Percentiles rank a stretch among this genome's conserved stretches.
These are phyloP conservation scores for Aureobasidium sp. DNA, from an alignment of 2,329 filamentous ascomycete genomes.

Conservation along the genomic window DNA sequence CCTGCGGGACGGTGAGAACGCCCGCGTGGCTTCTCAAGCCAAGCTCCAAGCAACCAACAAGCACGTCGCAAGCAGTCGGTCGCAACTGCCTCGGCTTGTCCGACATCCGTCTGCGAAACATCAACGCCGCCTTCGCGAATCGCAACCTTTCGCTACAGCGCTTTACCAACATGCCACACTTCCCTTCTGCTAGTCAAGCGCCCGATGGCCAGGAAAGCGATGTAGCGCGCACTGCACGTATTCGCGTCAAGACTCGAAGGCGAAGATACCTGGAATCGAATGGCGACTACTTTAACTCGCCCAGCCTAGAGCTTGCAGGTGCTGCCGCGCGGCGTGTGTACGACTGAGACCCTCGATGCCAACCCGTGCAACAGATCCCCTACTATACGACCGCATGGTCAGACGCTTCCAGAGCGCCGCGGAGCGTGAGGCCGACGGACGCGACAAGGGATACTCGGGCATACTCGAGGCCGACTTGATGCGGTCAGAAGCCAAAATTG, in stretches of 20 bases:
- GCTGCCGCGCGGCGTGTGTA: constrained; percentile 10
- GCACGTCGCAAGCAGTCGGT: constrained; percentile 1
- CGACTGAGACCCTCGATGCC: constrained; percentile 14
- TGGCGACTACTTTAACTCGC: constrained; percentile 60
- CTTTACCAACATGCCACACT: constrained; percentile 1
- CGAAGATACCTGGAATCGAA: constrained; percentile 68
- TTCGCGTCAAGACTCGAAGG: constrained; percentile 66
- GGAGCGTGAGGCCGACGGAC: constrained; percentile 68
- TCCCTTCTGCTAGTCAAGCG: background rate
- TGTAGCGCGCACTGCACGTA: constrained; percentile 30
- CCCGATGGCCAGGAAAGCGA: constrained; percentile 8
- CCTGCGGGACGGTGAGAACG: constrained; percentile 13
- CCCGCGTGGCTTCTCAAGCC: constrained; percentile 11
- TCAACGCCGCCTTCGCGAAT: background rate
- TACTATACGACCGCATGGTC: constrained; percentile 75
- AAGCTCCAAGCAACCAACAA: background rate
- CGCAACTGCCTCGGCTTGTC: constrained; percentile 11
- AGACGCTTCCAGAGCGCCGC: constrained; percentile 66
- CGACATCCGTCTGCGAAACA: background rate
- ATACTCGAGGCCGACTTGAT: constrained; percentile 70
- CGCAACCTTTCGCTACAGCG: background rate
- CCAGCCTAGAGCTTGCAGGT: constrained; percentile 57
- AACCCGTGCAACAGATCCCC: constrained; percentile 50
- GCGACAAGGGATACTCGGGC: constrained; percentile 69
- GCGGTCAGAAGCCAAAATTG: constrained; percentile 69